Base-by-base conservation (phyloP, 208 protist genomes). In the Angomonas ambiguus region DNA sequence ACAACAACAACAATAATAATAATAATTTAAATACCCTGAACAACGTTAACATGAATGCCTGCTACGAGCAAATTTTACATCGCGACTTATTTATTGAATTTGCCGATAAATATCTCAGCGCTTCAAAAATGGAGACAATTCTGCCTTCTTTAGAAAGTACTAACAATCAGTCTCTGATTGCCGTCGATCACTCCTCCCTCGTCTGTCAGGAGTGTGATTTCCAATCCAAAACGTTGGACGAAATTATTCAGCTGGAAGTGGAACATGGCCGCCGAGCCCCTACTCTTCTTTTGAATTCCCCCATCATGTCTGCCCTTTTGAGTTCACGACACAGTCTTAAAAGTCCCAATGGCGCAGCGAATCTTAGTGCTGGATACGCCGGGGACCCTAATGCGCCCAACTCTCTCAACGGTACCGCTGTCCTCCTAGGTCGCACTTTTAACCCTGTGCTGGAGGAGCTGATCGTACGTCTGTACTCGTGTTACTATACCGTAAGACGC, bases 1-100 rank as follows among this genome's bases (percentile, higher is more conserved):
- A 65, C 32, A 28, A 53, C 28, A 33, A 65, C 32, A 65, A 65
- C 30, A 51, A 51, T 48, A 65, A 24, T 53, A 5, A 53, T 22
- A 13, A 13, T 24, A 24, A 13, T 53, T 27, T 49, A 27, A 45
- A 28, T 42, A 42, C 6, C 2, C 4, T 35, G 11, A 63, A 33
- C 30, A 28, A 31, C 10, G 24, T 32, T 30, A 27, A 34, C 27
- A 3, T 42, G 2, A 10, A 42, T 20, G 25, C 38, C 3, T 45
- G 22, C 48, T 63, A 18, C 13, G 32, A 28, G 25, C 32, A 49
- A 49, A 27, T 63, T 11, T 5, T 32, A 5, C 55, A 60, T 27
- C 55, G 59, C 3, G 45, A 53, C 45, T 24, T 53, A 27, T 53
- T 53, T 53, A 53, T 53, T n/a, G 45, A 53, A 53, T 53, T 53